Evolutionary conservation across 371 early-diverging fungal species (phyloP), one percentile per base, ranked within the genome.

Genomic region (Funneliformis caledonium): DNA sequence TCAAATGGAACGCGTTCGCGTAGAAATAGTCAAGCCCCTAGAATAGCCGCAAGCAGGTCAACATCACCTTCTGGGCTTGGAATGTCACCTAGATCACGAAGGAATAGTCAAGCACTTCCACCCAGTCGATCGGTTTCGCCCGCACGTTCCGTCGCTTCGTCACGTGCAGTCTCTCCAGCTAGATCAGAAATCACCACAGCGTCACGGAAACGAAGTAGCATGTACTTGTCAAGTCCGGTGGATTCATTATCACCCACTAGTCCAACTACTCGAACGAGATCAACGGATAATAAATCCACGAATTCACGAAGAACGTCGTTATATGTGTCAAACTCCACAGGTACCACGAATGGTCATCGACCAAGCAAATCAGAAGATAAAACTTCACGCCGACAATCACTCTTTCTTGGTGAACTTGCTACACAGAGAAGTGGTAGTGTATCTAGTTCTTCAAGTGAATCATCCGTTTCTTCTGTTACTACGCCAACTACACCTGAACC

Each of bases 401-500:
- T 73, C 16, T 37, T 14, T 73, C 52, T 69, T 45, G 70, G 70
- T 22, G 22, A 69, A 10, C 14, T 19, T 2, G 4, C 12, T 47
- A 69, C 70, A n/a, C 33, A 73, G 14, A 22, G 76, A 42, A 76
- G 76, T 45, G 60, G 45, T 62, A 76, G 76, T 37, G 19, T 76
- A 42, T 76, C 76, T 12, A 76, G 76, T 59, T 42, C 50, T 42
- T 76, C 76, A 43, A 76, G 76, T 61, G 70, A 69, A 69, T 60
- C 76, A 9, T 60, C 76, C 2, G 37, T 61, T 22, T 76, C 76
- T 11, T 75, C 76, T 31, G 76, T 75, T 42, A 42, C 61, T 31
- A 61, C 76, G 8, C 76, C 76, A 8, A 37, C 76, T 37, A 76
- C 61, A 61, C 61, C 61, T 8, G 76, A 59, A 45, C 76, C 76